Conservation (phyloP, 495 filamentous ascomycete species). For the Xylaria bambusicola region DNA sequence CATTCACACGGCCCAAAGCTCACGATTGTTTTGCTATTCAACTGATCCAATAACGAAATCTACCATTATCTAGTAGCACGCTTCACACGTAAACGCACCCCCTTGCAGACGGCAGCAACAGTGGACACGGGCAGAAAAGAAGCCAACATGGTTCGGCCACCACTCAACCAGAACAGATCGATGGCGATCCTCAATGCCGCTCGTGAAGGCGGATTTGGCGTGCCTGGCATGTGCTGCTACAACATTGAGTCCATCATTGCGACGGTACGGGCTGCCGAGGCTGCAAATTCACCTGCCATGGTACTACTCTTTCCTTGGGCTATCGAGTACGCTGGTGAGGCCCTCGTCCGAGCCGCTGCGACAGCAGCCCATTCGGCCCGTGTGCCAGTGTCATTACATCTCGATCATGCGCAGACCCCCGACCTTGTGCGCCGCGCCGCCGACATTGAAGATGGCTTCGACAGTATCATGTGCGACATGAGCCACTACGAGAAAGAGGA, state of each 20-base stretch:
- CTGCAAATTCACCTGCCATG: conserved; percentile 72
- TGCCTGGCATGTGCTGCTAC: conserved; percentile 82
- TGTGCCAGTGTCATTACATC: conserved; percentile 72
- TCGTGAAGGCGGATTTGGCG: conserved; percentile 63
- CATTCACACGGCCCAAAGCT: not conserved
- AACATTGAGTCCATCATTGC: conserved; percentile 84
- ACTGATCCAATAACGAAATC: not conserved
- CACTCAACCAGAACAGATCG: conserved; percentile 61
- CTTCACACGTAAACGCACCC: too few relatives aligned
- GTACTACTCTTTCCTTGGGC: conserved; percentile 90
- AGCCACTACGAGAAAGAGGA: conserved; percentile 80
- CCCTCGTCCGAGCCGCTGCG: conserved; percentile 62
- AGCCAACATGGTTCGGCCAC: conserved; percentile 55
- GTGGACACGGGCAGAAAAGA: not conserved
- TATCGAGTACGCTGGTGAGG: conserved; percentile 65
- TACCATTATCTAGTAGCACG: not conserved
- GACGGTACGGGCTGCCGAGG: conserved; percentile 74
- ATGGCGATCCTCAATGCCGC: conserved; percentile 70
- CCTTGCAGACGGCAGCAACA: not conserved
- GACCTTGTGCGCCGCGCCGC: conserved; percentile 68
- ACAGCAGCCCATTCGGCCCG: conserved; percentile 62
- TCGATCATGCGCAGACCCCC: conserved; percentile 76
- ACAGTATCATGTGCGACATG: conserved; percentile 85
- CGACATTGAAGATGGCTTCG: conserved; percentile 64
- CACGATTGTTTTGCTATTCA: not conserved